Conservation (phyloP, 352 stramenopile species). For the Phytopythium chamaehyphon region DNA sequence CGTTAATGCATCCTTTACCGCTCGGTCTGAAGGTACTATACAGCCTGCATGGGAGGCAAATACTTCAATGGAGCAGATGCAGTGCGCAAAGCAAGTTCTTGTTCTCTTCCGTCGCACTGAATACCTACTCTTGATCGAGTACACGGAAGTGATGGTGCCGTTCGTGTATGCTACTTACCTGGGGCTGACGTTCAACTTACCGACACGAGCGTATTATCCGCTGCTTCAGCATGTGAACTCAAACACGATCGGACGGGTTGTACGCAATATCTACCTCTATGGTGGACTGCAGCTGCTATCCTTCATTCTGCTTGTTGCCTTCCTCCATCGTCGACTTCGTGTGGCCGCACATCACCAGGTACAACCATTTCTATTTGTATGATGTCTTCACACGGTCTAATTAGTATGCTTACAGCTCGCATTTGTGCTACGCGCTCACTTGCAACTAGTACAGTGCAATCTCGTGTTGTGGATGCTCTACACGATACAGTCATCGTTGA, state of each 20-base stretch:
- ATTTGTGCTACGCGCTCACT: constrained; percentile 7
- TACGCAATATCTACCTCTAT: constrained; percentile 25
- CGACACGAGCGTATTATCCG: constrained; percentile 11
- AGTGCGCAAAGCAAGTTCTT: constrained; percentile 13
- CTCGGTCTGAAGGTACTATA: background rate
- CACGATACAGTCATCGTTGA: constrained; percentile 16
- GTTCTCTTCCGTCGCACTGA: constrained; percentile 19
- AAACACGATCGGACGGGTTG: constrained; percentile 5
- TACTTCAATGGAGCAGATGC: background rate
- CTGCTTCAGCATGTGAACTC: constrained; percentile 11
- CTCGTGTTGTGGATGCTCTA: constrained; percentile 17
- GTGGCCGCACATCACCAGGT: constrained; percentile 9
- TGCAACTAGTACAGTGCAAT: constrained; percentile 12
- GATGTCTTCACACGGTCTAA: no score
- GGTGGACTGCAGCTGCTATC: constrained; percentile 13
- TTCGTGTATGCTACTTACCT: constrained; percentile 19
- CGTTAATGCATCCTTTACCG: no score
- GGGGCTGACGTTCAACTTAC: constrained; percentile 9
- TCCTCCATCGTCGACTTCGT: constrained; percentile 14
- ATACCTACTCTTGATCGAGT: constrained; percentile 32
- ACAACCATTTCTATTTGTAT: no score
- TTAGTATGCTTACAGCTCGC: background rate
- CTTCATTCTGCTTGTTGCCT: constrained; percentile 12
- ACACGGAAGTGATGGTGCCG: constrained; percentile 27
- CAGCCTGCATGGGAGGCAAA: background rate